phyloP scores from a whole-genome alignment of 208 protist genomes.

The Leptomonas pyrrhocoris region DNA sequence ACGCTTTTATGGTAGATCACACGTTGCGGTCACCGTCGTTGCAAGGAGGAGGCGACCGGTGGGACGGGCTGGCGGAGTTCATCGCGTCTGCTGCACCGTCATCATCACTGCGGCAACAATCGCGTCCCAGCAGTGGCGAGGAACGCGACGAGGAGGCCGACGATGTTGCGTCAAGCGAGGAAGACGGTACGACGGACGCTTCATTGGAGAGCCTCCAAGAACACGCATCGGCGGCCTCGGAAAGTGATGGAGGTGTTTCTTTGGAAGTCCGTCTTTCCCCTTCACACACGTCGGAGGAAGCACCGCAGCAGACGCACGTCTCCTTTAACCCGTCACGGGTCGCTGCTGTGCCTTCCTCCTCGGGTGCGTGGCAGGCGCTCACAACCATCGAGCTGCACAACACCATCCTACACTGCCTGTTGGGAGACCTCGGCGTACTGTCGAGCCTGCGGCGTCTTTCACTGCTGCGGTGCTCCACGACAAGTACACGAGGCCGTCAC shows the following conservation, averaged over 20 bases:
- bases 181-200: no score
- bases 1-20: neutral
- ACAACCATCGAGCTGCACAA: conserved; percentile 11
- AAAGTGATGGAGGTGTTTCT: no score
- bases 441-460: conserved; percentile 7
- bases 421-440: neutral
- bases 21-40: neutral
- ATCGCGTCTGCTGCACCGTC: neutral
- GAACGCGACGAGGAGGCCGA: neutral
- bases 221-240: no score
- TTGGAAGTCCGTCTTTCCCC: no score
- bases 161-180: no score
- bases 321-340: no score
- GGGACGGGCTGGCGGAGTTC: conserved; percentile 7
- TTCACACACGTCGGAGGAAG: no score
- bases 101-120: no score
- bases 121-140: neutral
- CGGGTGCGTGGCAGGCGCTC: neutral
- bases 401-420: neutral
- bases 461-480: conserved; percentile 1
- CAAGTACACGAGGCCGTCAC: neutral
- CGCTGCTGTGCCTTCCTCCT: no score
- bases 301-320: no score
- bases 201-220: no score
- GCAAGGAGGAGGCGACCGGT: neutral